Evolutionary conservation across 352 stramenopile species (phyloP).

Genomic region (Phytophthora citricola): DNA sequence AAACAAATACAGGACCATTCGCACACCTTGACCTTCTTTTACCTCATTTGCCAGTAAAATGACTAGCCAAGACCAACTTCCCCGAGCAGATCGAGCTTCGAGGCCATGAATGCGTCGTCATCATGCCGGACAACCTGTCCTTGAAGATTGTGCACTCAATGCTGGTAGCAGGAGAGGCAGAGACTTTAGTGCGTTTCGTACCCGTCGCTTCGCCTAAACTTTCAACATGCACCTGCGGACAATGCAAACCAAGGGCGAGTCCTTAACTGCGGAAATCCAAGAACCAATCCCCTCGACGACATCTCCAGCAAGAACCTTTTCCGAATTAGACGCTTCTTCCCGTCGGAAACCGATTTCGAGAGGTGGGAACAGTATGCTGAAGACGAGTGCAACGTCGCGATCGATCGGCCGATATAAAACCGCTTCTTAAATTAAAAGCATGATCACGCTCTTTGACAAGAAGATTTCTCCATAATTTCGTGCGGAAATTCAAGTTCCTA

Average conservation of each 20-base stretch:
- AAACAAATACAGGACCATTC: too few species aligned
- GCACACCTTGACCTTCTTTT: too few species aligned
- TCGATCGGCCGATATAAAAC: constrained; percentile 22
- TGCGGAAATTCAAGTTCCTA: constrained; percentile 25
- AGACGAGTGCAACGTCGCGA: constrained; percentile 31
- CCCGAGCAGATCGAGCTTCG: too few species aligned
- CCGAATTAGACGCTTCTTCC: constrained; percentile 11
- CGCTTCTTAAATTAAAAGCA: not conserved
- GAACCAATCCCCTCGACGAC: constrained; percentile 22
- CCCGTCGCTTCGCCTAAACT: constrained; percentile 34
- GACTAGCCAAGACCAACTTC: too few species aligned
- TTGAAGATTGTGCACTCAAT: constrained; percentile 39
- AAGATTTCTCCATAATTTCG: constrained; percentile 21
- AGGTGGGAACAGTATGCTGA: constrained; percentile 34
- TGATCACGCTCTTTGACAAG: constrained; percentile 18
- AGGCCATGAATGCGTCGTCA: constrained; percentile 30
- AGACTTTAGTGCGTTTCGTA: constrained; percentile 27
- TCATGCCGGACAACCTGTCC: constrained; percentile 20
- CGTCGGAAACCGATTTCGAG: constrained; percentile 2
- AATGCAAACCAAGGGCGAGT: constrained; percentile 29
- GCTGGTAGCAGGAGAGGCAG: constrained; percentile 18
- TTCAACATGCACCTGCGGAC: constrained; percentile 56
- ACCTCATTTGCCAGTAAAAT: too few species aligned
- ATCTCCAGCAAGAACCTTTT: constrained; percentile 21
- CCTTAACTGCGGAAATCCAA: constrained; percentile 39